Conservation (phyloP, 129 eudicot genomes). For the Oenanthe sinensis region DNA sequence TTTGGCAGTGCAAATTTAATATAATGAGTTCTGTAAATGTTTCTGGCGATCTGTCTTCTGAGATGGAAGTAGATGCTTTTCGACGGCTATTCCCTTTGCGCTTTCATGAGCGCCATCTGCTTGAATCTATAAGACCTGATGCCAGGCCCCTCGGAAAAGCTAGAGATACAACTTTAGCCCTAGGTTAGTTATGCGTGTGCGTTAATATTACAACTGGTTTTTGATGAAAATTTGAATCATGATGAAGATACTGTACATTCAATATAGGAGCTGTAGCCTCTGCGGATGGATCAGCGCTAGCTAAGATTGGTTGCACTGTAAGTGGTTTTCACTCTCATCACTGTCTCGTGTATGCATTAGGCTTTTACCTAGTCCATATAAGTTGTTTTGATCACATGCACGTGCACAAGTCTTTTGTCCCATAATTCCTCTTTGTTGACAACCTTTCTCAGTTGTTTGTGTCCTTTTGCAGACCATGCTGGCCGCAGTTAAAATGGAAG, state of each 20-base stretch:
- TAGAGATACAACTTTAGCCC: constrained; percentile 73
- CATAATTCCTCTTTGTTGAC: not conserved
- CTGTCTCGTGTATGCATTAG: not conserved
- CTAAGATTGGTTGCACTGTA: constrained; percentile 85
- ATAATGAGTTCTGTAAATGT: constrained; percentile 46
- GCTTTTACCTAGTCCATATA: not conserved
- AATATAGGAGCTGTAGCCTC: constrained; percentile 82
- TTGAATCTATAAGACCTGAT: constrained; percentile 78
- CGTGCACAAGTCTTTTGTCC: not conserved
- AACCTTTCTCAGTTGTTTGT: not conserved
- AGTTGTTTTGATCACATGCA: not conserved
- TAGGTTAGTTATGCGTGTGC: constrained; percentile 37
- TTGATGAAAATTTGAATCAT: not conserved
- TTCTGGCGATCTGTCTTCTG: constrained; percentile 65
- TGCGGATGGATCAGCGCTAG: constrained; percentile 91
- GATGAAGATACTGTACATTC: not conserved
- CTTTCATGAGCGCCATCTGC: constrained; percentile 75
- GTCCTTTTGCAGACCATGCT: constrained; percentile 58
- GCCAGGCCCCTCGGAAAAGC: constrained; percentile 72
- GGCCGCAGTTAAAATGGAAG: constrained; percentile 95
- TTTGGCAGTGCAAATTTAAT: not conserved
- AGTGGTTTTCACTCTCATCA: constrained; percentile 19
- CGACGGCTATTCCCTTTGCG: constrained; percentile 76
- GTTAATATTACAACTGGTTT: no score
- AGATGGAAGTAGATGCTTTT: constrained; percentile 89